phyloP scores from a whole-genome alignment of 2,329 filamentous ascomycete genomes.

The Phoma sp. region DNA sequence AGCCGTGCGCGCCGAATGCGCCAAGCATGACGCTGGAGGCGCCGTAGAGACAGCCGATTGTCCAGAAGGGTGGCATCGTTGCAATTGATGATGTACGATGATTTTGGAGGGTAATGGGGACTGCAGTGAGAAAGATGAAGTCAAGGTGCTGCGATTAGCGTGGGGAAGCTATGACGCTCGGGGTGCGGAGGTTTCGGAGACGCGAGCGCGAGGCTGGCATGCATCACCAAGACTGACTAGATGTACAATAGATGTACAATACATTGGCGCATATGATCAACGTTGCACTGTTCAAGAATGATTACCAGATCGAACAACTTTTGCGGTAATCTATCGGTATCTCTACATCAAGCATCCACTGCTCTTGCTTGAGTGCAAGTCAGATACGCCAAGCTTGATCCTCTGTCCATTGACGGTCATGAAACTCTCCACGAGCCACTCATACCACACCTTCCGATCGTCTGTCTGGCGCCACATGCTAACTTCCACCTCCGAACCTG shows the following conservation, averaged over 20 bases:
- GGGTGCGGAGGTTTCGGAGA: conserved; percentile 27
- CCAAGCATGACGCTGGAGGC: conserved; percentile 68
- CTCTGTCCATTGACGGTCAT: conserved; percentile 67
- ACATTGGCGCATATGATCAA: no score
- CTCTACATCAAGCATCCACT: conserved; percentile 51
- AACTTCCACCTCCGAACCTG: conserved; percentile 83
- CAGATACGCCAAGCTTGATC: conserved; percentile 66
- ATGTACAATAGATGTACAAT: no score
- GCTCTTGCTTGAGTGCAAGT: conserved; percentile 49
- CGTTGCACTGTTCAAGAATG: not conserved
- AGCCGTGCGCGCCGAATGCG: conserved; percentile 72
- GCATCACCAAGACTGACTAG: not conserved
- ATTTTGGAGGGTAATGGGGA: not conserved
- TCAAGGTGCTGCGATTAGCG: conserved; percentile 18
- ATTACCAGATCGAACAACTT: no score
- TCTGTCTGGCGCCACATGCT: conserved; percentile 98
- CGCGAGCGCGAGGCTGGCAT: conserved; percentile 8
- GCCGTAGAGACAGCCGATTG: conserved; percentile 68
- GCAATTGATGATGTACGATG: not conserved
- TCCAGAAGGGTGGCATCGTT: conserved; percentile 62
- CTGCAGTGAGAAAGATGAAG: conserved; percentile 10
- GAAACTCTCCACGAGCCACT: conserved; percentile 93
- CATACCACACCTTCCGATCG: conserved; percentile 96
- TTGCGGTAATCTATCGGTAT: not conserved
- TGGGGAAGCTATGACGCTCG: conserved; percentile 15